phyloP scores from a whole-genome alignment of 441 rosid genomes.

The Eutrema salsugineum region DNA sequence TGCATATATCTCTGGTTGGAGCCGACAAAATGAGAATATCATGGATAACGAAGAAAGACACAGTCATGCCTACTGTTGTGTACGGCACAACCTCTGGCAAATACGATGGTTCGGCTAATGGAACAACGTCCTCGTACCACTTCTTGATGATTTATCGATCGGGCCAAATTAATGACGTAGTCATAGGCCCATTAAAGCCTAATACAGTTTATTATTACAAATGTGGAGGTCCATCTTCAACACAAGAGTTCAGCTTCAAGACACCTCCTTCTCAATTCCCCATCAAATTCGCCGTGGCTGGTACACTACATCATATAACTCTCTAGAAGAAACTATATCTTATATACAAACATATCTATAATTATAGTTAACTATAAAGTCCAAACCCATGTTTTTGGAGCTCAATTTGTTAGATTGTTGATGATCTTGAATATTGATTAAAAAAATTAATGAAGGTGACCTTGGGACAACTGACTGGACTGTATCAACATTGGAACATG shows the following conservation, averaged over 20 bases:
- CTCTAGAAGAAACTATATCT: neutral
- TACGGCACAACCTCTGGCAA: constrained; percentile 55
- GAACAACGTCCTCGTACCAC: constrained; percentile 38
- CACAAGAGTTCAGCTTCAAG: constrained; percentile 43
- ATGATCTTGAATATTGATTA: neutral
- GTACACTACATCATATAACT: constrained; percentile 29
- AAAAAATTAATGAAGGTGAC: constrained; percentile 49
- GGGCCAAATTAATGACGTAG: constrained; percentile 48
- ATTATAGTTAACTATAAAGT: neutral
- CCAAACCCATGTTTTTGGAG: neutral
- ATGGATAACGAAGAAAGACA: constrained; percentile 52
- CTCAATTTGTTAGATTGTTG: neutral
- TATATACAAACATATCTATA: too few relatives aligned
- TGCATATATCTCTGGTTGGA: constrained; percentile 67
- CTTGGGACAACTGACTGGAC: constrained; percentile 68
- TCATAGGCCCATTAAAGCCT: constrained; percentile 61
- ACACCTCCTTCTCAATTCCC: constrained; percentile 66
- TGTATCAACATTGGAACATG: constrained; percentile 50
- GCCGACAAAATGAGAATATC: constrained; percentile 57
- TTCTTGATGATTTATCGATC: constrained; percentile 43
- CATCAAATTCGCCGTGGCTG: constrained; percentile 48
- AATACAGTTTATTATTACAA: constrained; percentile 49
- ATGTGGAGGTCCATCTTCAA: constrained; percentile 54
- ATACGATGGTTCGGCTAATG: constrained; percentile 32
- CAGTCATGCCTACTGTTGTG: constrained; percentile 36